phyloP scores from a whole-genome alignment of 495 filamentous ascomycete genomes.

The Talaromyces adpressus region DNA sequence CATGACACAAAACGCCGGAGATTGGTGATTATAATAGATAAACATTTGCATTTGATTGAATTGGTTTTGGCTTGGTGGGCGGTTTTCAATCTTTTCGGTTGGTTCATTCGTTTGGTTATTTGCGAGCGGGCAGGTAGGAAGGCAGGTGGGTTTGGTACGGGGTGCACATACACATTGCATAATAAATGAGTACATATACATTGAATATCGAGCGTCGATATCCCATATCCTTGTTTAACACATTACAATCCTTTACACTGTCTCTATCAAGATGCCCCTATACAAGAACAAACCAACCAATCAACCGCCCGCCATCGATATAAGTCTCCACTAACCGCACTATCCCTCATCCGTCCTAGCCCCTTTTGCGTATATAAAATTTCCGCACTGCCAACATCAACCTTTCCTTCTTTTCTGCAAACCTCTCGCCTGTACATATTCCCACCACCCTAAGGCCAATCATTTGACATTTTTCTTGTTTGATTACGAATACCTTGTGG shows the following conservation, averaged over 20 bases:
- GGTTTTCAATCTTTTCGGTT: not conserved
- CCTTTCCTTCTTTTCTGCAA: not conserved
- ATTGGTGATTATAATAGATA: not conserved
- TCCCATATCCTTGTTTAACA: too few species aligned
- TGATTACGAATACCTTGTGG: not conserved
- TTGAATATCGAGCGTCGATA: too few species aligned
- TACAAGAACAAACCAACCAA: too few species aligned
- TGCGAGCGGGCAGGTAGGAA: not conserved
- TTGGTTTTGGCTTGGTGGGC: not conserved
- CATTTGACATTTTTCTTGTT: not conserved
- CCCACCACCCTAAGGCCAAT: not conserved
- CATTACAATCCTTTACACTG: too few species aligned
- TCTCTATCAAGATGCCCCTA: too few species aligned
- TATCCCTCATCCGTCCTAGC: not conserved
- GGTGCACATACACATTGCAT: not conserved
- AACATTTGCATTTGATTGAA: not conserved
- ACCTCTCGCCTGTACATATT: not conserved
- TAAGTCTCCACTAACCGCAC: not conserved
- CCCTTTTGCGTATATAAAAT: not conserved
- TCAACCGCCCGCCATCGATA: too few species aligned
- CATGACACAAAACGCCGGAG: not conserved
- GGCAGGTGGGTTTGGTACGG: not conserved
- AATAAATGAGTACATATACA: not conserved
- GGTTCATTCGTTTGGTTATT: not conserved
- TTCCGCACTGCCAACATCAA: not conserved